These are phyloP conservation scores for Salpingoeca rosetta DNA, from an alignment of 78 protist species.

Conservation along the genomic window DNA sequence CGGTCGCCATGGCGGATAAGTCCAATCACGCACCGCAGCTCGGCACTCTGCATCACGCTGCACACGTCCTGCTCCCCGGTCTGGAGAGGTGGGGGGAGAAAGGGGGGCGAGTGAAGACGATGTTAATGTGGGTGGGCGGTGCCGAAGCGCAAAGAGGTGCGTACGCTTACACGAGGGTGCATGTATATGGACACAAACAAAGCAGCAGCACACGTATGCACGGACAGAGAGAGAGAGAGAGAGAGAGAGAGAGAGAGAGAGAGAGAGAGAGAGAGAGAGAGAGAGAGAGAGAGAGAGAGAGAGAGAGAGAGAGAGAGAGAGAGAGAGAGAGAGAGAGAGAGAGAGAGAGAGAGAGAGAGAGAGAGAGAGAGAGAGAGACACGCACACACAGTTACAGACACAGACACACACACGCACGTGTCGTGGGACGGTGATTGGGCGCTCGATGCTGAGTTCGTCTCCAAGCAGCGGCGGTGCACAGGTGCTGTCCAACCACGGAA, in stretches of 20 bases:
- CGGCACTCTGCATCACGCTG: not conserved
- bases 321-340: not conserved
- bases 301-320: not conserved
- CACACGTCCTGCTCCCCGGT: not conserved
- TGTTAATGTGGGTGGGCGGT: too few relatives aligned
- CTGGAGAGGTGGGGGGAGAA: too few relatives aligned
- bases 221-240: not conserved
- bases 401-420: too few relatives aligned
- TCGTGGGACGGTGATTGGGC: too few relatives aligned
- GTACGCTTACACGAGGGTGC: too few relatives aligned
- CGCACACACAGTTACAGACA: not conserved
- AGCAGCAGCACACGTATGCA: not conserved
- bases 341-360: not conserved
- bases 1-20: conserved; percentile 54
- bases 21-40: conserved; percentile 44
- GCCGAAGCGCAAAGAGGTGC: too few relatives aligned
- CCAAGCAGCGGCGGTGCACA: too few relatives aligned
- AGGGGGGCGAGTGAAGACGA: too few relatives aligned
- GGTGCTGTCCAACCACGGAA: too few relatives aligned
- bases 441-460: too few relatives aligned
- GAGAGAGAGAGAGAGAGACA: conserved; percentile 2
- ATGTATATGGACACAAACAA: too few relatives aligned
- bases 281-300: not conserved
- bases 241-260: not conserved
- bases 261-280: not conserved